Base-by-base conservation (phyloP, 805 yeast genomes). In the Scheffersomyces amazonensis region DNA sequence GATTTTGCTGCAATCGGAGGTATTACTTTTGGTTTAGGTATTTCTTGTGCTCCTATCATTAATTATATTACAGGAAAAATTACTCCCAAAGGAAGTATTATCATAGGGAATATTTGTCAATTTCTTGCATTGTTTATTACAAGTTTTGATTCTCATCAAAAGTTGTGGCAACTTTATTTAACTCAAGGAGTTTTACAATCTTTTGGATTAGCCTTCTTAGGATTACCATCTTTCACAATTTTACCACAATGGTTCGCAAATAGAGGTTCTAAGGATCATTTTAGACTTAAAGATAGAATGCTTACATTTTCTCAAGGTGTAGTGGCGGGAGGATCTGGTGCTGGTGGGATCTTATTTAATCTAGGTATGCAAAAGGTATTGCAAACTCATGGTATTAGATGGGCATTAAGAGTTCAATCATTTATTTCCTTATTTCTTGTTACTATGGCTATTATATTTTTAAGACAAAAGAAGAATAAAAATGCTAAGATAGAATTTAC, bases 1-100 rank as follows among this genome's bases (percentile, higher is more conserved):
- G 81, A 78, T 40, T 82, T 71, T 54, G 85, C 86, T 2, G 55
- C 76, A 28, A 69, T 82, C 38, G 84, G 87, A 0, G 87, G 88
- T 1, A 48, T 82, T 7, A 68, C 80, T 0, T 76, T 80, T 31
- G 78, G 78, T 5, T 43, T 69, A 1, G 80, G 79, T 1, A 45
- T 73, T 16, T 38, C 55, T 1, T 53, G 75, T 38, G 64, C 83
- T 32, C 81, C 81, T 0, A 19, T 71, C 2, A 58, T 72, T 28
- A 70, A 71, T 36, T 71, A 51, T 46, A 38, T 60, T 13, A 65
- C 63, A 17, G 78, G 79, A 15, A 44, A 40, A 23, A 32, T 71
- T 7, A 72, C n/a, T n/a, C 7, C 17, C 12, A 27, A 12, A 11
- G 71, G 75, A 0, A 62, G 74, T 39, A 47, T 78, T 1, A 42